Evolutionary conservation across 2,329 filamentous ascomycete genomes (phyloP).

Genomic region (Fusarium devonianum): DNA sequence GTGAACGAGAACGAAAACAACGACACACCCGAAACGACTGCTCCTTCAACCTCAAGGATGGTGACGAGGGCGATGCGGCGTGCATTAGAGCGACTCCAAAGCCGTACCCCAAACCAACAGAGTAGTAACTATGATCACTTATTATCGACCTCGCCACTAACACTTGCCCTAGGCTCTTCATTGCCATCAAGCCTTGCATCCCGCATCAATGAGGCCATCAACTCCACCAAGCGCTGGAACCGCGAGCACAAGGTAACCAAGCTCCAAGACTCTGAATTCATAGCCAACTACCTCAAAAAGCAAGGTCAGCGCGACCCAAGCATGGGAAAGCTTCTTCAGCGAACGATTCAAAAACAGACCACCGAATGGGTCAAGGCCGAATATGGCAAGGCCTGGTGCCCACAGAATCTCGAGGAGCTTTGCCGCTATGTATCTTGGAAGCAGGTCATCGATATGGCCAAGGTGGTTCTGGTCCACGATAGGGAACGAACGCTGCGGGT

Average conservation of each 20-base stretch:
- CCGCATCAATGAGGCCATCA: constrained; percentile 47
- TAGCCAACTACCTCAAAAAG: constrained; percentile 46
- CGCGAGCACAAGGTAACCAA: constrained; percentile 47
- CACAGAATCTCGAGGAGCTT: constrained; percentile 45
- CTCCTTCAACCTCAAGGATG: not conserved
- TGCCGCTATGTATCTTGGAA: constrained; percentile 45
- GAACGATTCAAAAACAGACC: constrained; percentile 40
- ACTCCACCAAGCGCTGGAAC: constrained; percentile 51
- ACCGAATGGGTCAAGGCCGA: constrained; percentile 12
- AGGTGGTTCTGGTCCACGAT: constrained; percentile 42
- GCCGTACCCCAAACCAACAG: too few species aligned
- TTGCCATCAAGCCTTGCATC: constrained; percentile 10
- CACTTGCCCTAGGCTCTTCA: constrained; percentile 1
- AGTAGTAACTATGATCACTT: not conserved
- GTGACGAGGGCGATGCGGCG: constrained; percentile 22
- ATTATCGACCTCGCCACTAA: constrained; percentile 6
- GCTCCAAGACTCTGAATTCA: constrained; percentile 43
- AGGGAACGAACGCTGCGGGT: constrained; percentile 28
- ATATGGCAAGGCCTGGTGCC: constrained; percentile 14
- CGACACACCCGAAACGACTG: not conserved
- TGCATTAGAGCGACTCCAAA: constrained; percentile 3
- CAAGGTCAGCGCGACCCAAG: constrained; percentile 47
- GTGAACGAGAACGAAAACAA: constrained; percentile 27
- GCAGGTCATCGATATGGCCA: constrained; percentile 46
- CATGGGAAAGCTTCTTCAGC: constrained; percentile 47